These are phyloP conservation scores for Solanum dulcamara DNA, from an alignment of 257 asterid genomes.

Conservation along the genomic window DNA sequence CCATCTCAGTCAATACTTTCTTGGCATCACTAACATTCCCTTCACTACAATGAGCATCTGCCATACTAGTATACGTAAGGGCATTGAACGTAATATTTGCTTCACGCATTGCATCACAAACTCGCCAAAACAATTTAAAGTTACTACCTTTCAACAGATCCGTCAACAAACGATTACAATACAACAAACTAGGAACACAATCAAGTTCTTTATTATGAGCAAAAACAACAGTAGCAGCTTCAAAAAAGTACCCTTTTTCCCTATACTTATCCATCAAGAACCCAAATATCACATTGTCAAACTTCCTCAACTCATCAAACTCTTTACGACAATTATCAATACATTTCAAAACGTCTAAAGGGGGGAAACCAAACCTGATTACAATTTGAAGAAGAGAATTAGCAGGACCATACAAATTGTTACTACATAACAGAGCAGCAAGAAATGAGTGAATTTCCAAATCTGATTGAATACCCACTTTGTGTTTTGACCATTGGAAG, in stretches of 20 bases:
- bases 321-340: background rate
- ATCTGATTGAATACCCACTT: constrained; percentile 4
- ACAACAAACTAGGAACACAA: background rate
- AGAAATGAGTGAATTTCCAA: constrained; percentile 1
- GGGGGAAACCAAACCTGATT: background rate
- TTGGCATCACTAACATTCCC: constrained; percentile 4
- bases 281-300: background rate
- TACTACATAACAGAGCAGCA: constrained; percentile 1
- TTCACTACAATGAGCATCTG: constrained; percentile 2
- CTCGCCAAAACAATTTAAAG: constrained; percentile 11
- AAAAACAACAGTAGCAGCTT: constrained; percentile 3
- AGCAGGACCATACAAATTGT: background rate
- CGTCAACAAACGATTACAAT: background rate
- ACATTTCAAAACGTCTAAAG: background rate
- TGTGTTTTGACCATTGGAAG: constrained; percentile 3
- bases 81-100: background rate
- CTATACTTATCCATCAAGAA: constrained; percentile 9
- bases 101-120: constrained; percentile 1
- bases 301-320: background rate
- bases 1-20: constrained; percentile 7
- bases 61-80: background rate
- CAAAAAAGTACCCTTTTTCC: background rate
- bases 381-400: background rate
- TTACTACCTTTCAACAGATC: constrained; percentile 1
- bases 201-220: background rate